These are phyloP conservation scores for Puccinia coronata DNA, from an alignment of 1,284 basidiomycete genomes.

Conservation along the genomic window DNA sequence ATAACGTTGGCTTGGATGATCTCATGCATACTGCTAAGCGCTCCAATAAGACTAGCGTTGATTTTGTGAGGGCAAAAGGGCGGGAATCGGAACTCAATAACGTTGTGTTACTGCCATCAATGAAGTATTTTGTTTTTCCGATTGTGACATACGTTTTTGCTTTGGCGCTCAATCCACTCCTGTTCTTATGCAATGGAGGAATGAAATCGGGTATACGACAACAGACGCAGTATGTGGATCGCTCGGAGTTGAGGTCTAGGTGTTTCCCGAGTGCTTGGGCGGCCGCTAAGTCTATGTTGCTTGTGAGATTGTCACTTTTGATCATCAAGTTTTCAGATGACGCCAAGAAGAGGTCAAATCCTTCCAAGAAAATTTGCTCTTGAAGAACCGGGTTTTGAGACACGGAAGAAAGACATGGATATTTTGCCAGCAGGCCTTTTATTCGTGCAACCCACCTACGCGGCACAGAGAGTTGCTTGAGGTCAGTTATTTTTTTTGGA, in stretches of 20 bases:
- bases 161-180: slow-evolving; percentile 63
- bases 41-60: slow-evolving; percentile 77
- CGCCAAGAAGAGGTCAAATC: slow-evolving; percentile 89
- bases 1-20: slow-evolving; percentile 77
- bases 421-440: too few relatives aligned
- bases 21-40: slow-evolving; percentile 76
- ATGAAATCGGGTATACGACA: slow-evolving; percentile 70
- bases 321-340: slow-evolving; percentile 63
- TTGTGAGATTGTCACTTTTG: slow-evolving; percentile 64
- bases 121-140: slow-evolving; percentile 53
- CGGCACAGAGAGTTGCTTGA: too few relatives aligned
- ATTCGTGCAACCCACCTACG: too few relatives aligned
- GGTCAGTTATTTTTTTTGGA: slow-evolving; percentile 67
- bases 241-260: slow-evolving; percentile 69
- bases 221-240: slow-evolving; percentile 63
- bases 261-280: slow-evolving; percentile 66
- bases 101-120: slow-evolving; percentile 50
- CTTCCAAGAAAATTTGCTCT: slow-evolving; percentile 88
- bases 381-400: too few relatives aligned
- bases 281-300: slow-evolving; percentile 60
- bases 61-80: slow-evolving; percentile 87
- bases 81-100: slow-evolving; percentile 53
- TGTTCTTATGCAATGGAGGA: slow-evolving; percentile 65
- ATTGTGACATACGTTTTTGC: slow-evolving; percentile 54
- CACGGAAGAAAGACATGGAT: too few relatives aligned